Base-by-base conservation (phyloP, 352 stramenopile species). In the Pythium insidiosum region DNA sequence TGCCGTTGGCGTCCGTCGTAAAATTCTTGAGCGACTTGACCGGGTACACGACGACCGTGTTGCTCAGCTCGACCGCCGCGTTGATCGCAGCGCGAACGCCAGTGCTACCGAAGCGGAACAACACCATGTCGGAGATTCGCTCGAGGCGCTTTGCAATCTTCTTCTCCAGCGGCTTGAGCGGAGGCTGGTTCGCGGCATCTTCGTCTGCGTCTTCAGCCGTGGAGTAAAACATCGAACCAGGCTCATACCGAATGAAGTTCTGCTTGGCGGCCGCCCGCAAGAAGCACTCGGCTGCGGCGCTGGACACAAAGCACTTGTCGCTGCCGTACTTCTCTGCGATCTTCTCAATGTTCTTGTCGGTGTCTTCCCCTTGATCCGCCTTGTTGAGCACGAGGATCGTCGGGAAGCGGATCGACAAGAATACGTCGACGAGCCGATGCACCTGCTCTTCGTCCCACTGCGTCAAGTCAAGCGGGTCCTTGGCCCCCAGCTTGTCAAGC, bases 341-440 rank as follows among this genome's bases (percentile, higher is more conserved):
- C 23, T 84, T 87, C 33, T 88, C 73, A 50, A 94, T 94, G 63
- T 94, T 93, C 38, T 75, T 67, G 53, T 94, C 84, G 15, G 84
- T 92, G 50, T 94, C 68, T 19, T 83, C 73, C 24, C 77, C 80
- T 28, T 87, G 72, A 46, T 95, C 84, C 21, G 80, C 82, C 51
- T 95, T 95, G 55, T 95, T 95, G 7, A 95, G 74, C 51, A 93
- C 82, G 18, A 95, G 61, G 10, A 95, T 72, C 1, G 83, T 94
- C 11, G 84, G 84, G 56, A 95, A 95, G 15, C 84, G 80, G 24
- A 85, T 71, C 10, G 57, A 54, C 23, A 94, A 37, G 43, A 95
- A 95, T 9, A 59, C 57, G 30, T 81, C 68, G n/a, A 95, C 84
- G 28, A 94, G 57, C 4, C 57, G 48, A 42, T 87, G 78, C 18